Evolutionary conservation across 768 basidiomycete species (phyloP), one percentile per base, ranked within the genome.

Genomic region (Cyathus striatus): DNA sequence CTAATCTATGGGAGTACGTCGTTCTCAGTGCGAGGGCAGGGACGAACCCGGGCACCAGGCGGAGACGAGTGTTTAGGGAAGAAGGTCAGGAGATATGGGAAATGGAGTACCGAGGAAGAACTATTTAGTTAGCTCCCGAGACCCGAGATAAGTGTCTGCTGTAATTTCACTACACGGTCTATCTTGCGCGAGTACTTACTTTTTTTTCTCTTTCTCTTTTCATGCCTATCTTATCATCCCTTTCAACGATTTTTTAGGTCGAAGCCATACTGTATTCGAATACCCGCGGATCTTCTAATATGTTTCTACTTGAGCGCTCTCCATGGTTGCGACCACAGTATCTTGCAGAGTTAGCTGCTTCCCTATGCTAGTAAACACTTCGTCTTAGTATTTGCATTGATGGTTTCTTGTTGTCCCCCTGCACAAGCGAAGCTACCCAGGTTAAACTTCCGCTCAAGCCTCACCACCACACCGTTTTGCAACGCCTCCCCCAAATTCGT

Each of bases 71-170:
- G 38, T 66, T 63, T 24, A 60, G 68, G 23, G 70, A 65, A 23
- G 73, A 76, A 36, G 65, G 70, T 12, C 57, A 59, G 34, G 73
- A 78, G 47, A 59, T 76, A 12, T 84, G 78, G 75, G 84, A 86
- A 62, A 78, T 86, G 79, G 60, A 68, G 35, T 42, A 52, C 40
- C 51, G 60, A 41, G 48, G 59, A 34, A 47, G 62, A 47, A 51
- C 37, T n/a, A 45, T 43, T 25, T 53, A 46, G 43, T 18, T 23
- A 13, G 10, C 5, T 14, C 20, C 39, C 9, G 24, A 23, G 18
- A 13, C 13, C 14, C 24, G 21, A 13, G n/a, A 4, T 22, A 17
- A 23, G 4, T 12, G 13, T 4, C 14, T 10, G 3, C 18, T 37
- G 35, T 20, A 37, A 13, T 14, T 20, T 37, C 3, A n/a, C 3